These are phyloP conservation scores for Termitomyces sp. DNA, from an alignment of 768 basidiomycete genomes.

Conservation along the genomic window DNA sequence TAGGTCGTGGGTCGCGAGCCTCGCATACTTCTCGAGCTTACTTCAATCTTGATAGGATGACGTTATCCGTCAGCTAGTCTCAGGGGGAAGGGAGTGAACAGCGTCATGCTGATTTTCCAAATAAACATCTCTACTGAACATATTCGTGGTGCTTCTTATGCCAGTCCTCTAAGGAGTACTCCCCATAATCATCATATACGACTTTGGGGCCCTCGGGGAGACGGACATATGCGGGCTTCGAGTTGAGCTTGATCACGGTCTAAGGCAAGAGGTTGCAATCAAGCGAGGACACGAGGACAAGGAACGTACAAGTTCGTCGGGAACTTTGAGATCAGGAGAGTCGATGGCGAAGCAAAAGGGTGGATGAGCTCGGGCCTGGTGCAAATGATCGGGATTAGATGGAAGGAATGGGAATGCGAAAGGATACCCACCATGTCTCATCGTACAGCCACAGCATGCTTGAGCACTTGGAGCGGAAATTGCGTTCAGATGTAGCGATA, in stretches of 20 bases:
- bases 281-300: background rate
- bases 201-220: conserved; percentile 54
- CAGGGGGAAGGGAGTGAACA: background rate
- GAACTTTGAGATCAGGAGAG: conserved; percentile 45
- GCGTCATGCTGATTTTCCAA: background rate
- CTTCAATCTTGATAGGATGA: no score
- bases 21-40: no score
- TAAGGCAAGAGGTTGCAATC: conserved; percentile 17
- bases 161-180: conserved; percentile 50
- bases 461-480: conserved; percentile 60
- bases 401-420: background rate
- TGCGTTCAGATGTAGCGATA: conserved; percentile 48
- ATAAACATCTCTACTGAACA: background rate
- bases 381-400: background rate
- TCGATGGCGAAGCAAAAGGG: conserved; percentile 65
- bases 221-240: conserved; percentile 38
- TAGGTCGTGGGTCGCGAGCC: no score
- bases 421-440: conserved; percentile 36
- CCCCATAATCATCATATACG: conserved; percentile 37
- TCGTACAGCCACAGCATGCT: conserved; percentile 67
- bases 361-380: conserved; percentile 58
- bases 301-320: conserved; percentile 25
- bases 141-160: conserved; percentile 40
- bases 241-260: conserved; percentile 31
- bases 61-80: no score